Conservation (phyloP, 2,329 filamentous ascomycete genomes). For the Fonsecaea multimorphosa region DNA sequence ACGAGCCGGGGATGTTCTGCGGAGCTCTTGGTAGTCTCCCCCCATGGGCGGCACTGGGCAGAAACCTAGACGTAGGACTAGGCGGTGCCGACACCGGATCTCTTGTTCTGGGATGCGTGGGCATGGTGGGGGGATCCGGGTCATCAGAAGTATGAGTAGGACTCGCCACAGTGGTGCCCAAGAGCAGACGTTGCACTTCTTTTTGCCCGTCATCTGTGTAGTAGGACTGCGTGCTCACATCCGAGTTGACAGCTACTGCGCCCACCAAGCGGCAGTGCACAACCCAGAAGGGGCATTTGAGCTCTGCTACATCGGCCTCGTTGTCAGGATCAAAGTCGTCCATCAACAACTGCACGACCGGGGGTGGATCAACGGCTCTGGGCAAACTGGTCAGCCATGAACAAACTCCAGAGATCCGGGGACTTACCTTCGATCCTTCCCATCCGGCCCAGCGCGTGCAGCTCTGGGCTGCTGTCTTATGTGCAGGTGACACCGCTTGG, state of each 20-base stretch:
- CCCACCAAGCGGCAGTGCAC: constrained; percentile 54
- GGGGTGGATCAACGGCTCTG: constrained; percentile 54
- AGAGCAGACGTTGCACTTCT: constrained; percentile 36
- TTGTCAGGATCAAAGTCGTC: constrained; percentile 51
- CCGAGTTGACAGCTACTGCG: constrained; percentile 27
- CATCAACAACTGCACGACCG: constrained; percentile 55
- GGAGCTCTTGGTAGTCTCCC: constrained; percentile 18
- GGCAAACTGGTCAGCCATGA: constrained; percentile 45
- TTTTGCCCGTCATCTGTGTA: constrained; percentile 36
- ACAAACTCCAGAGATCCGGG: constrained; percentile 40
- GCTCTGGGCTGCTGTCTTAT: constrained; percentile 56
- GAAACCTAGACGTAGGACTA: constrained; percentile 32
- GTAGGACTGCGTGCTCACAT: constrained; percentile 37
- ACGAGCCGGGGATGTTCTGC: constrained; percentile 46
- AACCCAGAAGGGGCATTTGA: constrained; percentile 48
- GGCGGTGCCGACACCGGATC: constrained; percentile 14
- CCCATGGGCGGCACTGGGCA: constrained; percentile 18
- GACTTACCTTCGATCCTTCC: constrained; percentile 53
- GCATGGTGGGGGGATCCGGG: constrained; percentile 52
- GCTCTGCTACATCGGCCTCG: constrained; percentile 46
- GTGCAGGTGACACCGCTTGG: constrained; percentile 47
- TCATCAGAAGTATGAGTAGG: constrained; percentile 52
- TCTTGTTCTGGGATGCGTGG: constrained; percentile 43
- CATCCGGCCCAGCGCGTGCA: constrained; percentile 54
- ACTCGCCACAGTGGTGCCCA: constrained; percentile 44